phyloP scores from a whole-genome alignment of 139 green algal genomes.

The Helicosporidium sp. region DNA sequence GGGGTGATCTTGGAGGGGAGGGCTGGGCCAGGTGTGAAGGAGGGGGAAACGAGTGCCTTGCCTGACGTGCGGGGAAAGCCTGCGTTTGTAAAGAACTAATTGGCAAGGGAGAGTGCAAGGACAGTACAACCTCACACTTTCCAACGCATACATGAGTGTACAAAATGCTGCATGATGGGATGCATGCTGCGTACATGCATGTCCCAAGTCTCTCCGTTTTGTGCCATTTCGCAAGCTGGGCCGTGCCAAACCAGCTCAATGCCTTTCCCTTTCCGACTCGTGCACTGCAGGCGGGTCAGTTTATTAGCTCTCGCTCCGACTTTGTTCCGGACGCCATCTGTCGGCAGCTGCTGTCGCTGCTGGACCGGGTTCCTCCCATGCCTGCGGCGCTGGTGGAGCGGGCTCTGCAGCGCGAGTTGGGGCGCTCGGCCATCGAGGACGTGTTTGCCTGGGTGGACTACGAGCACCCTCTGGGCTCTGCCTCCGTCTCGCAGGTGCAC shows the following conservation, averaged over 20 bases:
- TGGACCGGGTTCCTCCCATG: slow-evolving; percentile 65
- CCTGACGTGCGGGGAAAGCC: background rate
- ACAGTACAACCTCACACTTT: background rate
- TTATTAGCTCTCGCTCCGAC: slow-evolving; percentile 61
- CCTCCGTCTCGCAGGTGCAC: slow-evolving; percentile 83
- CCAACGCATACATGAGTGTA: background rate
- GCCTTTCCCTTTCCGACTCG: background rate
- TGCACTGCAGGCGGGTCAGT: slow-evolving; percentile 53
- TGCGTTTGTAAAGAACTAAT: background rate
- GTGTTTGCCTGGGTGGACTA: slow-evolving; percentile 85
- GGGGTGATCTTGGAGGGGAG: background rate
- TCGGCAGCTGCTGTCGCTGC: slow-evolving; percentile 46
- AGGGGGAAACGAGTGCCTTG: background rate
- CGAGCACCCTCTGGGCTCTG: slow-evolving; percentile 58
- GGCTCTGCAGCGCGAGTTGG: slow-evolving; percentile 51
- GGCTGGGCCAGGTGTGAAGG: background rate
- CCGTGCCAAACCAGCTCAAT: background rate
- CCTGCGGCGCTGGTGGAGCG: slow-evolving; percentile 26
- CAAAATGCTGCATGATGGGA: too few species aligned
- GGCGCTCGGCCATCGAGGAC: slow-evolving; percentile 28
- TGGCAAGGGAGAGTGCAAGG: too few species aligned
- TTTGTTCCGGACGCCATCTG: slow-evolving; percentile 75
- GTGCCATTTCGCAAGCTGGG: background rate
- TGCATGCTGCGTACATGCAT: background rate
- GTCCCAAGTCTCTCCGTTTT: background rate